Conservation (phyloP, 1,139 yeast genomes). For the Blastobotrys petasosporus region DNA sequence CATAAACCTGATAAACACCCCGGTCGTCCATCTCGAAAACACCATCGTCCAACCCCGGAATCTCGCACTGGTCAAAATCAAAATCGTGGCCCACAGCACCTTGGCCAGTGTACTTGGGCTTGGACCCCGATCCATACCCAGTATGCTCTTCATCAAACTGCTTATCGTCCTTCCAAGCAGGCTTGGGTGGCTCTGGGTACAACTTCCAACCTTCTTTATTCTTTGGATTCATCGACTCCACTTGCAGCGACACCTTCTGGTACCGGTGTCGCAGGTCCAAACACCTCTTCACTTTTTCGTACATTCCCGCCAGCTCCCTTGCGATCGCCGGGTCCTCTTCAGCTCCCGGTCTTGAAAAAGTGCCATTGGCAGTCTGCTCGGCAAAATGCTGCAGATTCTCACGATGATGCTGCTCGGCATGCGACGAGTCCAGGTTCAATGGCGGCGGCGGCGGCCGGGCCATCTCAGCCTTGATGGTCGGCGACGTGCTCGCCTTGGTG, state of each 20-base stretch:
- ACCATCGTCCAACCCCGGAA: constrained; percentile 57
- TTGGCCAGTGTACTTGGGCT: constrained; percentile 14
- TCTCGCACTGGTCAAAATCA: constrained; percentile 50
- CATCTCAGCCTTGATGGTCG: constrained; percentile 19
- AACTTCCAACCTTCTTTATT: constrained; percentile 65
- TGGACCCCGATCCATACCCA: constrained; percentile 9
- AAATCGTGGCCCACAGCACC: constrained; percentile 47
- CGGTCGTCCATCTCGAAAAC: constrained; percentile 50
- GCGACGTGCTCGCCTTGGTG: constrained; percentile 7
- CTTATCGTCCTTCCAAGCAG: constrained; percentile 68
- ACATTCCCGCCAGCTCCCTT: constrained; percentile 63
- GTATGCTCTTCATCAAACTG: constrained; percentile 39
- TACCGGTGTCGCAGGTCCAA: constrained; percentile 73
- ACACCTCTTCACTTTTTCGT: constrained; percentile 63
- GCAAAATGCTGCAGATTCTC: constrained; percentile 16
- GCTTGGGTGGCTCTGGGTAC: constrained; percentile 92
- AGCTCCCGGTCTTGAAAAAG: constrained; percentile 23
- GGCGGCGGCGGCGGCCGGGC: constrained; percentile 27
- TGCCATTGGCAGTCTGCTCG: constrained; percentile 25
- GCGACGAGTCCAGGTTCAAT: constrained; percentile 13
- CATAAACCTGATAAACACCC: constrained; percentile 64
- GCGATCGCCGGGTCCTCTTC: constrained; percentile 59
- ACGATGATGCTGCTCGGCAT: constrained; percentile 5
- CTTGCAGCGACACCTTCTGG: constrained; percentile 63
- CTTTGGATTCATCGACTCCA: constrained; percentile 75